These are phyloP conservation scores for Mycena metata DNA, from an alignment of 768 basidiomycete genomes.

Conservation along the genomic window DNA sequence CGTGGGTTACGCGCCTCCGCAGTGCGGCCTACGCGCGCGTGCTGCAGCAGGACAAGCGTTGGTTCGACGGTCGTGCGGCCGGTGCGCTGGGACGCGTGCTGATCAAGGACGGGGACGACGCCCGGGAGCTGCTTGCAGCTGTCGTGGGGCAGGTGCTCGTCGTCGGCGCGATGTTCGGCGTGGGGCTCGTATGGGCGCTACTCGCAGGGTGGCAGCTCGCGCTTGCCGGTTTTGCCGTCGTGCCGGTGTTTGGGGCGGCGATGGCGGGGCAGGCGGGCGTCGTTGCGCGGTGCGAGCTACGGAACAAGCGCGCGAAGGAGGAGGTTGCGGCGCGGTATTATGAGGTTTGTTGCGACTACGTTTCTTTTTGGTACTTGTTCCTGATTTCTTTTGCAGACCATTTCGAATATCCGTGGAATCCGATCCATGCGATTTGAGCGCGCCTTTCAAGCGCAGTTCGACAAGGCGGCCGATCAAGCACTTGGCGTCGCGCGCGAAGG, in stretches of 20 bases:
- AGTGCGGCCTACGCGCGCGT: slow-evolving; percentile 67
- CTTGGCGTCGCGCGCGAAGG: slow-evolving; percentile 71
- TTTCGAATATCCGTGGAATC: slow-evolving; percentile 89
- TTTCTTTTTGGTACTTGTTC: slow-evolving; percentile 17
- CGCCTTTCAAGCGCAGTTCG: slow-evolving; percentile 79
- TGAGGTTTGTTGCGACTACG: slow-evolving; percentile 66
- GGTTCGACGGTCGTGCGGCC: slow-evolving; percentile 83
- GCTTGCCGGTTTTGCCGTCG: slow-evolving; percentile 88
- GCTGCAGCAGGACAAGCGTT: slow-evolving; percentile 85
- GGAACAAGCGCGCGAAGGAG: slow-evolving; percentile 90
- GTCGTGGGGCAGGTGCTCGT: slow-evolving; percentile 81
- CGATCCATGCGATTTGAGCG: slow-evolving; percentile 87
- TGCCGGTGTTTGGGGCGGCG: slow-evolving; percentile 81
- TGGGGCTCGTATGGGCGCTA: slow-evolving; percentile 93
- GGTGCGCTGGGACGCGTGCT: slow-evolving; percentile 77
- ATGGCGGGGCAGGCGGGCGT: slow-evolving; percentile 84
- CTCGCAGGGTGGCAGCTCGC: slow-evolving; percentile 93
- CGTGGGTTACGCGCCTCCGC: slow-evolving; percentile 82
- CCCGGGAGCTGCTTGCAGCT: slow-evolving; percentile 78
- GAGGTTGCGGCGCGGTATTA: slow-evolving; percentile 88
- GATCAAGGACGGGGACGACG: slow-evolving; percentile 93
- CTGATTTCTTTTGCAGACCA: slow-evolving; percentile 58
- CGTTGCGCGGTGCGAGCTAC: slow-evolving; percentile 76
- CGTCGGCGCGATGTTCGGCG: slow-evolving; percentile 81
- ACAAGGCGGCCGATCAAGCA: slow-evolving; percentile 70